Conservation (phyloP, 2,329 filamentous ascomycete species). For the Colletotrichum sublineola region DNA sequence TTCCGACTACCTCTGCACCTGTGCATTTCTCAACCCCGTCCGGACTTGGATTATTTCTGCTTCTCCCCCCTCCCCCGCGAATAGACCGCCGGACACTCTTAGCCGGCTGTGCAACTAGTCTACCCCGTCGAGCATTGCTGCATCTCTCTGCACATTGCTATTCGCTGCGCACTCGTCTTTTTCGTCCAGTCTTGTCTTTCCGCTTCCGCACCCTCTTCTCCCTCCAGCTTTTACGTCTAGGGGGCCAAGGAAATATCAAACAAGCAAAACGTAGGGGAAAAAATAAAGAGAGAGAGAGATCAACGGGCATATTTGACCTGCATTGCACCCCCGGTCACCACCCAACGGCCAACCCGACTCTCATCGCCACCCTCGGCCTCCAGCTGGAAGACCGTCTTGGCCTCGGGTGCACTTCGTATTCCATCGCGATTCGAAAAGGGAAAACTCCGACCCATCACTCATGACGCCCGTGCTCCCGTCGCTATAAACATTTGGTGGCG, state of each 20-base stretch:
- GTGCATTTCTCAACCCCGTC: slow-evolving; percentile 36
- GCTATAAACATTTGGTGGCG: slow-evolving; percentile 39
- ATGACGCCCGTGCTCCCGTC: slow-evolving; percentile 39
- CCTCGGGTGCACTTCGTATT: slow-evolving; percentile 36
- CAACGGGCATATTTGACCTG: slow-evolving; percentile 22
- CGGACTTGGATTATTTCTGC: slow-evolving; percentile 38
- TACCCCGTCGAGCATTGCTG: slow-evolving; percentile 16
- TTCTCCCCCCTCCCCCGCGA: slow-evolving; percentile 23
- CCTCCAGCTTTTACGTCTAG: slow-evolving; percentile 1
- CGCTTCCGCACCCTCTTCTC: slow-evolving; percentile 9
- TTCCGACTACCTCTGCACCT: slow-evolving; percentile 23
- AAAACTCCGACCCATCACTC: slow-evolving; percentile 25
- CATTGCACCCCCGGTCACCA: slow-evolving; percentile 14
- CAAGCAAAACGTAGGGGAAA: background rate
- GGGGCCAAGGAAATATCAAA: slow-evolving; percentile 2
- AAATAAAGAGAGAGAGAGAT: background rate
- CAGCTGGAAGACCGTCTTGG: slow-evolving; percentile 35
- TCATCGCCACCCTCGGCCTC: slow-evolving; percentile 33
- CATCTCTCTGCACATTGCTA: slow-evolving; percentile 9
- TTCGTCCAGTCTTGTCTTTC: slow-evolving; percentile 30
- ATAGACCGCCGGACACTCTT: slow-evolving; percentile 29
- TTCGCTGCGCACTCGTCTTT: slow-evolving; percentile 6
- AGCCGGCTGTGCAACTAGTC: background rate
- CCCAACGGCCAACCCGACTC: slow-evolving; percentile 37
- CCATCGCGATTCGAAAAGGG: slow-evolving; percentile 16